Conservation (phyloP, 2,329 filamentous ascomycete genomes). For the Fusarium temperatum region DNA sequence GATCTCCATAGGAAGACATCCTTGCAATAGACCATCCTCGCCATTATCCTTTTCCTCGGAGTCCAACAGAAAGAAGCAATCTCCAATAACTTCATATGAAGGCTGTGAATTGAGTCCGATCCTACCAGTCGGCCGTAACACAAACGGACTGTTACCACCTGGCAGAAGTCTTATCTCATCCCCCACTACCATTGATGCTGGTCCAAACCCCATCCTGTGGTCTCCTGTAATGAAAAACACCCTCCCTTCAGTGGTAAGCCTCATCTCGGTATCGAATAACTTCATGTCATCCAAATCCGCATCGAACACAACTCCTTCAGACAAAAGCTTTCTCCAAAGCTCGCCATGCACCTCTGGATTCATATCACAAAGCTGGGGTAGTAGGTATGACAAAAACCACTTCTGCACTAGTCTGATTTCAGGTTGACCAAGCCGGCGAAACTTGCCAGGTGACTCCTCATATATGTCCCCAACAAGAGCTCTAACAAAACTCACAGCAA, state of each 20-base stretch:
- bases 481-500: not conserved
- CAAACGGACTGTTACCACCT: not conserved
- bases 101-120: not conserved
- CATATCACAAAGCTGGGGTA: not conserved
- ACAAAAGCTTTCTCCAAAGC: not conserved
- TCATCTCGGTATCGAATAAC: not conserved
- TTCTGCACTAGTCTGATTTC: not conserved
- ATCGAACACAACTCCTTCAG: rapidly evolving
- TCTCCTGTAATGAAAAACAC: not conserved
- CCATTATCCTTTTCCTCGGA: not conserved
- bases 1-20: not conserved
- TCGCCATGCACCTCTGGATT: not conserved
- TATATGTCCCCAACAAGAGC: not conserved
- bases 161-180: not conserved
- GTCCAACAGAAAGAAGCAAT: not conserved
- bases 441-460: not conserved
- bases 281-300: not conserved
- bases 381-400: not conserved
- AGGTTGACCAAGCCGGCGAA: not conserved
- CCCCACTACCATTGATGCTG: not conserved
- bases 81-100: not conserved
- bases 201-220: not conserved
- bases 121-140: not conserved
- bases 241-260: not conserved
- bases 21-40: not conserved